Conservation (phyloP, 2,329 filamentous ascomycete species). For the Aspergillus jensenii region DNA sequence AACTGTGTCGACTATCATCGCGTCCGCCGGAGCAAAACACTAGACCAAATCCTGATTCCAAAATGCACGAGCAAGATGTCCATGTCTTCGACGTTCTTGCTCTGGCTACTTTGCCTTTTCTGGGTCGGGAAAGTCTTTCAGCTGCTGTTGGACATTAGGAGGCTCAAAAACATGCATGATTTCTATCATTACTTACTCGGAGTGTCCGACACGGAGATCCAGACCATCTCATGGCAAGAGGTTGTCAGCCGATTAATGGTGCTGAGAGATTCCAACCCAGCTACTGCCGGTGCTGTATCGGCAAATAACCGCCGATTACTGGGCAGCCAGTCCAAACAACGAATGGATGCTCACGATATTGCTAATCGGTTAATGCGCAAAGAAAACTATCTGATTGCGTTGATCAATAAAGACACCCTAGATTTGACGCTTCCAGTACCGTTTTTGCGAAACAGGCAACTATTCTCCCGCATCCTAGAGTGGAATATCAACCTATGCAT, state of each 20-base stretch:
- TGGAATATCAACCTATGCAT: constrained; percentile 91
- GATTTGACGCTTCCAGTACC: constrained; percentile 84
- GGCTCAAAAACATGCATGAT: constrained; percentile 74
- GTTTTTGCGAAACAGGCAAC: constrained; percentile 72
- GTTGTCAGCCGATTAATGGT: constrained; percentile 83
- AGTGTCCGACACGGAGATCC: constrained; percentile 82
- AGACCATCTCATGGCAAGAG: constrained; percentile 92
- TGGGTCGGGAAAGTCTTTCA: constrained; percentile 79
- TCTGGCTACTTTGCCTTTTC: constrained; percentile 84
- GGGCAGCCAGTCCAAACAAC: constrained; percentile 85
- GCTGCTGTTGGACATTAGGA: constrained; percentile 70
- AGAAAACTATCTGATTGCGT: constrained; percentile 93
- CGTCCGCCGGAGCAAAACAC: constrained; percentile 64
- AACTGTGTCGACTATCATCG: constrained; percentile 82
- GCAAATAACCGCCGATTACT: constrained; percentile 62
- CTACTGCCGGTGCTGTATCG: constrained; percentile 67
- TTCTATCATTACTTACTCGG: constrained; percentile 82
- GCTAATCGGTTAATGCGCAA: constrained; percentile 94
- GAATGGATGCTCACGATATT: constrained; percentile 94
- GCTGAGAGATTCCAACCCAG: constrained; percentile 80
- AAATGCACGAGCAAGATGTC: constrained; percentile 77
- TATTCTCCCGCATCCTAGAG: constrained; percentile 86
- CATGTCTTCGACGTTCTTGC: constrained; percentile 69
- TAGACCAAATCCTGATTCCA: constrained; percentile 63
- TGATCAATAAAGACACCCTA: constrained; percentile 95